Evolutionary conservation across 2,329 filamentous ascomycete genomes (phyloP).

Genomic region (Aspergillus fumigatiaffinis): DNA sequence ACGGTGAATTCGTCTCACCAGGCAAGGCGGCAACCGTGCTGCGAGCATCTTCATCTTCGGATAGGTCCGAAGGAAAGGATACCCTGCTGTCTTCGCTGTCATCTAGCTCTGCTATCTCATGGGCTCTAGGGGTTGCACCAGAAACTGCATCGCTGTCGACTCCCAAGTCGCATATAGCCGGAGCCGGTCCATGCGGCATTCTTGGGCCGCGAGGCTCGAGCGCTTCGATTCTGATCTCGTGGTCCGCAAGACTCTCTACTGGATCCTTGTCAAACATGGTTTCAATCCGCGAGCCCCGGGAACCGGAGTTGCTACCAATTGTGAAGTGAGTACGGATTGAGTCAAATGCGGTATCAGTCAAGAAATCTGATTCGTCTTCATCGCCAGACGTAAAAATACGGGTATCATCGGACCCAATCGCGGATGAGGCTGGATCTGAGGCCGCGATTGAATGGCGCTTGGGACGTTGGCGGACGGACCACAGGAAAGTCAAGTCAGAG

Average conservation of each 20-base stretch:
- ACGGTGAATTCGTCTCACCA: constrained; percentile 14
- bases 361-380: constrained; percentile 59
- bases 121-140: constrained; percentile 9
- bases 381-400: constrained; percentile 55
- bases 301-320: constrained; percentile 49
- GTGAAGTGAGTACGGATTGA: constrained; percentile 59
- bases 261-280: constrained; percentile 60
- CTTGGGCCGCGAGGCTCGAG: constrained; percentile 47
- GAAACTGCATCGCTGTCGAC: constrained; percentile 14
- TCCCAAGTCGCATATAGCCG: constrained; percentile 17
- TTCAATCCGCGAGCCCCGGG: constrained; percentile 57
- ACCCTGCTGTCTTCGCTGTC: constrained; percentile 13
- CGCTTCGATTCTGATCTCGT: constrained; percentile 45
- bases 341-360: constrained; percentile 61
- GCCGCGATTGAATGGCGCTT: constrained; percentile 54
- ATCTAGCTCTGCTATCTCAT: constrained; percentile 7
- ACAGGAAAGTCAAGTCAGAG: constrained; percentile 18
- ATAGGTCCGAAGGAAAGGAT: constrained; percentile 21
- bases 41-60: constrained; percentile 23
- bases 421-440: constrained; percentile 58
- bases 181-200: constrained; percentile 22
- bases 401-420: constrained; percentile 59
- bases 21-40: constrained; percentile 28
- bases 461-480: constrained; percentile 35
- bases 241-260: constrained; percentile 32